Evolutionary conservation across 768 basidiomycete genomes (phyloP).

Genomic region (Ramaria rubella): DNA sequence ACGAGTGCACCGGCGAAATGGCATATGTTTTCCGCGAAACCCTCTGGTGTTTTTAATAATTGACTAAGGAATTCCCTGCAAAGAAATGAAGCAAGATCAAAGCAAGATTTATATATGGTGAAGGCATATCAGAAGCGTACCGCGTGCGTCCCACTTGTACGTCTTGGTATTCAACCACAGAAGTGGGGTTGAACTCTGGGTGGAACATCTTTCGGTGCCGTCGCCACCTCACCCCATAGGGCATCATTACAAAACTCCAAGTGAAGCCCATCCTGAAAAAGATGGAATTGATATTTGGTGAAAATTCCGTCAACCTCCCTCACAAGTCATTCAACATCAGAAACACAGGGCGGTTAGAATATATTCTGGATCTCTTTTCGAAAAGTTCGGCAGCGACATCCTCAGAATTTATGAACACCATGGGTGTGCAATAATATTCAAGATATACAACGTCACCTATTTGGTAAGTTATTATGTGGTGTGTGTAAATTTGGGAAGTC

Average conservation of each 20-base stretch:
- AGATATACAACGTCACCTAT: conserved; percentile 10
- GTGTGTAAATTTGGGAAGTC: not conserved
- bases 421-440: not conserved
- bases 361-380: conserved; percentile 21
- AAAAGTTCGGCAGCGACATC: conserved; percentile 24
- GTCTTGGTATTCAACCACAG: conserved; percentile 23
- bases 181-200: conserved; percentile 28
- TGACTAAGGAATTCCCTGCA: conserved; percentile 26
- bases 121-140: conserved; percentile 9
- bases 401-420: conserved; percentile 21
- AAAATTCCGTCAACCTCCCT: not conserved
- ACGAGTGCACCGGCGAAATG: not conserved
- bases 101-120: too few species aligned
- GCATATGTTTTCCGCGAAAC: conserved; percentile 23
- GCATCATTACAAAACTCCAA: conserved; percentile 30
- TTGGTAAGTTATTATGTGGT: not conserved
- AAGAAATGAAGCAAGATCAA: not conserved
- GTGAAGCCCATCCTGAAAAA: conserved; percentile 32
- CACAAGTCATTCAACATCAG: conserved; percentile 7
- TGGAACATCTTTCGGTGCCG: conserved; percentile 32
- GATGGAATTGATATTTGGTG: not conserved
- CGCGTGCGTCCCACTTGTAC: conserved; percentile 29
- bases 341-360: conserved; percentile 23
- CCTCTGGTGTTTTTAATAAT: conserved; percentile 22
- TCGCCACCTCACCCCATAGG: conserved; percentile 34